A percentile compares a stretch with the other conserved stretches of the same genome.
Conservation (phyloP, 495 filamentous ascomycete species). For the Podospora appendiculata region DNA sequence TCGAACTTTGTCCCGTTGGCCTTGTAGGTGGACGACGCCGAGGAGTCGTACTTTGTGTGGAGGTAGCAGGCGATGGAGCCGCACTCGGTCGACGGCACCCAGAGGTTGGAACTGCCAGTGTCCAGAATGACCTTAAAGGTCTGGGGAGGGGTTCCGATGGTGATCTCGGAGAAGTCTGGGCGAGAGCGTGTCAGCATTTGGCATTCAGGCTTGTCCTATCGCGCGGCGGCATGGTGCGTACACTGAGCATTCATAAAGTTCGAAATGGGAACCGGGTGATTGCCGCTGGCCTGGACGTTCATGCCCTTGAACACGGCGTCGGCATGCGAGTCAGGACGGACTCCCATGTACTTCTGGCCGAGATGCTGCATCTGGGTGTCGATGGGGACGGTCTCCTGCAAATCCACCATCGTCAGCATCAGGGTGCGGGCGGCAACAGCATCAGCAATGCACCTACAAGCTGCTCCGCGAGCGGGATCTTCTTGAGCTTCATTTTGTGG, state of each 20-base stretch:
- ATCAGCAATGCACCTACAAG: conserved; percentile 52
- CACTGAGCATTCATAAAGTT: conserved; percentile 99
- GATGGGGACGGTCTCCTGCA: conserved; percentile 67
- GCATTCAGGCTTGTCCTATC: neutral
- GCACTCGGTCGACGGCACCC: conserved; percentile 89
- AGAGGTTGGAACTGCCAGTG: conserved; percentile 97
- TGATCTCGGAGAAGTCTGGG: conserved; percentile 92
- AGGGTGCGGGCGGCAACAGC: too few relatives aligned
- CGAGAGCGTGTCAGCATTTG: neutral
- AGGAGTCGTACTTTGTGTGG: conserved; percentile 92
- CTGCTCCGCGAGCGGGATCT: conserved; percentile 87
- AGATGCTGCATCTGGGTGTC: conserved; percentile 71
- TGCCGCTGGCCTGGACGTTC: conserved; percentile 54
- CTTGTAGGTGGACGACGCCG: conserved; percentile 84
- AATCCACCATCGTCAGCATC: too few relatives aligned
- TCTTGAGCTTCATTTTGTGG: conserved; percentile 94
- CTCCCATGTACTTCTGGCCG: conserved; percentile 90
- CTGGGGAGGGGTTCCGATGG: conserved; percentile 86
- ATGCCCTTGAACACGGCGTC: conserved; percentile 74
- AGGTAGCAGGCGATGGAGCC: conserved; percentile 97
- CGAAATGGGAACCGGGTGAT: conserved; percentile 79
- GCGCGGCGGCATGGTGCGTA: conserved; percentile 37
- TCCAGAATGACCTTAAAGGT: conserved; percentile 97
- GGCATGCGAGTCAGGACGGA: conserved; percentile 58
- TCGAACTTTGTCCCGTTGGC: conserved; percentile 86